Percentiles rank a stretch among this genome's conserved stretches.
These are phyloP conservation scores for Inga oerstediana DNA, from an alignment of 306 rosid species.

Conservation along the genomic window DNA sequence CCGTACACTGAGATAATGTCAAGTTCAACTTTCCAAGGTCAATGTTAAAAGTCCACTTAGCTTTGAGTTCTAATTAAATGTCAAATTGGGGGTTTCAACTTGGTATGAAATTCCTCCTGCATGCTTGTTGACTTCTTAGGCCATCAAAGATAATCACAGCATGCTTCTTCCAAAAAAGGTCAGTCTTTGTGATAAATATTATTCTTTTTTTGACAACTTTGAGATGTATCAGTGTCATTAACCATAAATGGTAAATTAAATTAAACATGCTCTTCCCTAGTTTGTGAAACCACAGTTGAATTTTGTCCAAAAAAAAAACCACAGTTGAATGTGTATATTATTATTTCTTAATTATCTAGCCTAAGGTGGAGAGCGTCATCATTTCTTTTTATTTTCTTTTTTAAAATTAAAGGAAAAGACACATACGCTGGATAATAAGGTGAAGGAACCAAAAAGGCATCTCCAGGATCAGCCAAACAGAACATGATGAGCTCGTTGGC, in stretches of 20 bases:
- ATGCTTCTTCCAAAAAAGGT: background rate
- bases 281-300: background rate
- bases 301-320: too few species aligned
- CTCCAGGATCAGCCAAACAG: slow-evolving; percentile 87
- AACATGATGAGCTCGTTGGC: slow-evolving; percentile 84
- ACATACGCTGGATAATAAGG: slow-evolving; percentile 93
- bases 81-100: slow-evolving; percentile 22
- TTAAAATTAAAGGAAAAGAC: slow-evolving; percentile 9
- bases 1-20: slow-evolving; percentile 1
- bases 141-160: background rate
- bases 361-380: background rate
- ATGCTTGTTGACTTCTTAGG: slow-evolving; percentile 31
- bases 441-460: slow-evolving; percentile 85
- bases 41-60: slow-evolving; percentile 15
- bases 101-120: background rate
- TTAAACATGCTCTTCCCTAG: background rate
- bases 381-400: background rate
- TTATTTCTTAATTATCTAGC: background rate
- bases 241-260: background rate
- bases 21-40: slow-evolving; percentile 33
- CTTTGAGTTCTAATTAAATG: background rate
- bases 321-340: background rate
- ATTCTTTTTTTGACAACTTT: background rate
- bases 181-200: background rate
- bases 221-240: background rate